phyloP scores from a whole-genome alignment of 2,329 filamentous ascomycete genomes.

The Thielaviopsis punctulata region DNA sequence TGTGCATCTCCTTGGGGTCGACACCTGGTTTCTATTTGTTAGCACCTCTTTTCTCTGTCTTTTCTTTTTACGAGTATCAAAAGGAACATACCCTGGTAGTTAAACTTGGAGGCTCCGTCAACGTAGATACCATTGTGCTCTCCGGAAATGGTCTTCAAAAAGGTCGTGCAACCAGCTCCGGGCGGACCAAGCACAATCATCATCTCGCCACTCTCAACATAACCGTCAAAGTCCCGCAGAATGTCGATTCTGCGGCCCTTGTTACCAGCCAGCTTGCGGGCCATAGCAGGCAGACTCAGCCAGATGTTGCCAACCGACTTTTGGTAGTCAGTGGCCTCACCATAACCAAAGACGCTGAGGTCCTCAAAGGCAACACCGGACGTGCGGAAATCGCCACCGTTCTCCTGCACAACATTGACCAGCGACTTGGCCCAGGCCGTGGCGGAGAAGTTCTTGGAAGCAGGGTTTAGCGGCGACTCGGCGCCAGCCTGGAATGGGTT shows the following conservation, averaged over 20 bases:
- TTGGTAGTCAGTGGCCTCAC: conserved; percentile 52
- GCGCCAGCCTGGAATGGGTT: conserved; percentile 35
- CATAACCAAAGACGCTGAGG: conserved; percentile 51
- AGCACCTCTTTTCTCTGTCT: background rate
- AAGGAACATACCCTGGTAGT: conserved; percentile 52
- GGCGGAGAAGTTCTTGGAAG: conserved; percentile 34
- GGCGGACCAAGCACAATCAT: conserved; percentile 58
- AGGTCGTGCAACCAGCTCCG: conserved; percentile 62
- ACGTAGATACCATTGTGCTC: conserved; percentile 68
- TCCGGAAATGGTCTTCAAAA: conserved; percentile 69
- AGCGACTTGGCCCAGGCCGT: conserved; percentile 44
- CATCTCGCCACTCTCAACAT: conserved; percentile 58
- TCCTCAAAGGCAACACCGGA: conserved; percentile 50
- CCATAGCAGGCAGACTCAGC: conserved; percentile 29
- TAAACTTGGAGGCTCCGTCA: conserved; percentile 53
- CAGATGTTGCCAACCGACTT: conserved; percentile 47
- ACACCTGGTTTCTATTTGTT: conserved; percentile 30
- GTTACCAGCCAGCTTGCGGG: conserved; percentile 33
- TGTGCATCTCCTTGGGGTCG: conserved; percentile 56
- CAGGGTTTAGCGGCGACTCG: conserved; percentile 36
- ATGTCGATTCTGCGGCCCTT: conserved; percentile 47
- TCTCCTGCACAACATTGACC: conserved; percentile 32
- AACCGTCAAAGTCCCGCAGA: conserved; percentile 47
- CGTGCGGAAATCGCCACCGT: conserved; percentile 39
- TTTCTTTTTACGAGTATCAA: background rate